Percentiles rank a stretch among this genome's conserved stretches.
Conservation (phyloP, 1,139 yeast genomes). For the Zhuliangozyma blackwelliae region DNA sequence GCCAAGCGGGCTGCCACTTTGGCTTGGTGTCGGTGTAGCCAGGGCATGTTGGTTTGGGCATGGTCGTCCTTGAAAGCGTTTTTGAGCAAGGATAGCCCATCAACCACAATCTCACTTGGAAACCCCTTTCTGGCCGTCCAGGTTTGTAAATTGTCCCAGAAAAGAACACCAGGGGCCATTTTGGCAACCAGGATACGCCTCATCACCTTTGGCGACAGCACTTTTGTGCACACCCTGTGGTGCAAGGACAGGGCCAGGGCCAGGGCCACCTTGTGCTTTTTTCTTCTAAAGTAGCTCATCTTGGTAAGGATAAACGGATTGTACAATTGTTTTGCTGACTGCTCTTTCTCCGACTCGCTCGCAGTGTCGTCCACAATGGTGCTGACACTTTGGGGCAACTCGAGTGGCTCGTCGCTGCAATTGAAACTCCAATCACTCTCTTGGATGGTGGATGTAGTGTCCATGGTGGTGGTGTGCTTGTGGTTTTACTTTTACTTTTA, state of each 20-base stretch:
- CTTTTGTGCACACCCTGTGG: slow-evolving; percentile 2
- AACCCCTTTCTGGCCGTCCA: slow-evolving; percentile 10
- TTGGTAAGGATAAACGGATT: slow-evolving; percentile 11
- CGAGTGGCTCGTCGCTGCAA: slow-evolving; percentile 8
- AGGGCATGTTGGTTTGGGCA: no score
- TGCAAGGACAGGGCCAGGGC: no score
- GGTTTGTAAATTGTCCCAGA: slow-evolving; percentile 3
- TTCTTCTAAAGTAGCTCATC: slow-evolving; percentile 9
- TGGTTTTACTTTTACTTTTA: no score
- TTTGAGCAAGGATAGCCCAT: background rate
- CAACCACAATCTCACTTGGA: slow-evolving; percentile 5
- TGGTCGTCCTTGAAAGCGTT: no score
- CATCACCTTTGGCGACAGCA: background rate
- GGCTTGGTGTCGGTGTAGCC: no score
- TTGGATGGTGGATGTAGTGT: background rate
- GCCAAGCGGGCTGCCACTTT: no score
- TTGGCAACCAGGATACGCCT: background rate
- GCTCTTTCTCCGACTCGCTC: background rate
- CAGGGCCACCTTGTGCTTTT: slow-evolving; percentile 1
- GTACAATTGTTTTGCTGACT: slow-evolving; percentile 2
- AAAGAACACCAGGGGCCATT: background rate
- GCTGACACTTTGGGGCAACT: background rate
- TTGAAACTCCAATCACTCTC: slow-evolving; percentile 10
- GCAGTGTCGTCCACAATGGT: no score
- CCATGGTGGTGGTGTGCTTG: no score